Conservation (phyloP, 202 grass and related monocot species). For the Cymbopogon flexuosus region DNA sequence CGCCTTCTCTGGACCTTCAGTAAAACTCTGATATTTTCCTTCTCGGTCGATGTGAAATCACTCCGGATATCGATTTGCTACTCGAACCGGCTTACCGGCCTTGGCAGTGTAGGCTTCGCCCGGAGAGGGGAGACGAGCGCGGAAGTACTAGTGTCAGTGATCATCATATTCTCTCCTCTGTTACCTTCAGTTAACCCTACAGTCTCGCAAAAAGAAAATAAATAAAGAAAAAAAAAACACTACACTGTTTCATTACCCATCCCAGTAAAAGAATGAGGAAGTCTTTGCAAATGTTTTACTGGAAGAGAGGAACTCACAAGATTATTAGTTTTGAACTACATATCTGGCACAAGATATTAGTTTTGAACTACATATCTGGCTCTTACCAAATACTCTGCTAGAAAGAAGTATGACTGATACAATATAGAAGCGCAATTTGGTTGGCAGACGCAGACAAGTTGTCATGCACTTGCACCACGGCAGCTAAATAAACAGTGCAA, state of each 20-base stretch:
- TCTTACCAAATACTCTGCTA: background rate
- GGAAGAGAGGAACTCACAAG: background rate
- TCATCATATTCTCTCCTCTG: background rate
- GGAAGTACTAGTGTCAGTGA: no score
- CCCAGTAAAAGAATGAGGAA: background rate
- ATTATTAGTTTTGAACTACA: background rate
- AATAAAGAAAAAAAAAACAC: background rate
- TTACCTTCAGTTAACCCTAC: background rate
- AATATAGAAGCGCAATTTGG: slow-evolving; percentile 12
- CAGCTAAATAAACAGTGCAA: background rate
- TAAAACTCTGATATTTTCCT: background rate
- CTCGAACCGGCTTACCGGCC: background rate
- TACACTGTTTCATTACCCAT: background rate
- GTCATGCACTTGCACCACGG: background rate
- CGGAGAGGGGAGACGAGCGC: no score
- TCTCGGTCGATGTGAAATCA: background rate
- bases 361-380: background rate
- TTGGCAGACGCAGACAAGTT: background rate
- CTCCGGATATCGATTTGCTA: background rate
- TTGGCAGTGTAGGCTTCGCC: background rate
- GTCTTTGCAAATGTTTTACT: background rate
- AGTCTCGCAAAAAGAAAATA: background rate
- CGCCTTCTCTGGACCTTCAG: background rate
- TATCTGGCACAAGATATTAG: background rate
- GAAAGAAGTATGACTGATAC: background rate